These are phyloP conservation scores for Diaporthe sp. DNA, from an alignment of 2,329 filamentous ascomycete species.

Conservation along the genomic window DNA sequence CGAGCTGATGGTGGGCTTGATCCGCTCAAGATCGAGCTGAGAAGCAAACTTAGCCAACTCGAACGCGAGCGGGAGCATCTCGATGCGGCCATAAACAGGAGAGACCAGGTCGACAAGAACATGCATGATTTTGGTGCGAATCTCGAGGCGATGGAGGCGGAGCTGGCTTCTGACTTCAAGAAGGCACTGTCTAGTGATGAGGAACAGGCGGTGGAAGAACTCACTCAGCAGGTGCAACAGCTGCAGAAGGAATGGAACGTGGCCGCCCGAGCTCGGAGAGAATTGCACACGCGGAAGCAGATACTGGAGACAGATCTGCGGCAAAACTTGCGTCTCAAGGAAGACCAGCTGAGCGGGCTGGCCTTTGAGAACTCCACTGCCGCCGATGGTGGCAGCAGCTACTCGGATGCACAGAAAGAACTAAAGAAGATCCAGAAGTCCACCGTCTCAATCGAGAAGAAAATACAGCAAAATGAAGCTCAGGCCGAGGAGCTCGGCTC, in stretches of 20 bases:
- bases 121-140: constrained; percentile 82
- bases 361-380: constrained; percentile 71
- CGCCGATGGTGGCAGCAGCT: constrained; percentile 70
- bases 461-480: constrained; percentile 78
- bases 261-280: constrained; percentile 76
- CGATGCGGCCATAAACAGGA: constrained; percentile 72
- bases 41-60: constrained; percentile 78
- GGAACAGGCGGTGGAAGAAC: constrained; percentile 79
- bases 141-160: constrained; percentile 80
- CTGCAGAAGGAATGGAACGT: constrained; percentile 82
- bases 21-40: constrained; percentile 80
- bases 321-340: constrained; percentile 87
- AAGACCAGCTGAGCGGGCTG: constrained; percentile 85
- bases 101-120: constrained; percentile 77
- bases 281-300: constrained; percentile 83
- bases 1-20: constrained; percentile 86
- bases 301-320: constrained; percentile 87
- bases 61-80: constrained; percentile 79
- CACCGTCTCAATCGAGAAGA: constrained; percentile 73
- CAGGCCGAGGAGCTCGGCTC: constrained; percentile 68
- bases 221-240: constrained; percentile 76
- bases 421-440: constrained; percentile 80
- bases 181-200: constrained; percentile 87
- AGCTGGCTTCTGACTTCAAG: constrained; percentile 89
- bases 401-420: constrained; percentile 84